Evolutionary conservation across 2,329 filamentous ascomycete genomes (phyloP).

Genomic region (Neonectria coccinea): DNA sequence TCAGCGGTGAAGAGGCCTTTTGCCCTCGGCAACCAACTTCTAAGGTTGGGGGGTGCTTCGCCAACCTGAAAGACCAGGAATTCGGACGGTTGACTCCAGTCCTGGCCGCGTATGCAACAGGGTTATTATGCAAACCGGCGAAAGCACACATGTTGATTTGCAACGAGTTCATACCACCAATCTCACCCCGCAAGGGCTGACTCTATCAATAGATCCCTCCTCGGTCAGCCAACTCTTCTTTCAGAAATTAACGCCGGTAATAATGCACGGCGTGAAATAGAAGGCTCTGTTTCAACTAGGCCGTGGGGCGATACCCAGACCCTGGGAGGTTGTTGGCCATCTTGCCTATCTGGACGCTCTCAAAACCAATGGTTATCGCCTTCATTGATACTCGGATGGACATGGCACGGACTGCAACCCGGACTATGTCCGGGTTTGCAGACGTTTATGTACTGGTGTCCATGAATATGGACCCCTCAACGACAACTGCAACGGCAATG

Average conservation of each 20-base stretch:
- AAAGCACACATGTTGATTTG: conserved; percentile 7
- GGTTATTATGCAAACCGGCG: background rate
- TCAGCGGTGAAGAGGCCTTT: conserved; percentile 8
- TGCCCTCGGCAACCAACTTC: conserved; percentile 8
- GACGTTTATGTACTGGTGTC: conserved; percentile 7
- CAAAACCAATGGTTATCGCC: background rate
- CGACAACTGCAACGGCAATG: conserved; percentile 3
- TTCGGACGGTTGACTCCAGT: conserved; percentile 6
- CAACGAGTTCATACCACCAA: conserved; percentile 1
- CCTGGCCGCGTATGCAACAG: background rate
- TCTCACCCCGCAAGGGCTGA: conserved; percentile 19
- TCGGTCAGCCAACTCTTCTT: conserved; percentile 23
- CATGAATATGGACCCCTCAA: background rate
- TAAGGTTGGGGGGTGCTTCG: background rate
- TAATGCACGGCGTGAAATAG: conserved; percentile 3
- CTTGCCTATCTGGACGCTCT: conserved; percentile 16
- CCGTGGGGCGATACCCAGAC: background rate
- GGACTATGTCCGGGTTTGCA: conserved; percentile 4
- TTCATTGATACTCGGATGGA: conserved; percentile 7
- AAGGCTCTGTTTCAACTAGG: conserved; percentile 4
- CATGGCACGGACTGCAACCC: conserved; percentile 7
- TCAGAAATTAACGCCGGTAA: conserved; percentile 18
- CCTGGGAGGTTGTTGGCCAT: conserved; percentile 6
- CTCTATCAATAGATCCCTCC: conserved; percentile 24
- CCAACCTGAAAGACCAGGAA: conserved; percentile 1